Evolutionary conservation across 805 yeast species (phyloP), one percentile per base, ranked within the genome.

Genomic region (Starmerella khaoyaiensis): DNA sequence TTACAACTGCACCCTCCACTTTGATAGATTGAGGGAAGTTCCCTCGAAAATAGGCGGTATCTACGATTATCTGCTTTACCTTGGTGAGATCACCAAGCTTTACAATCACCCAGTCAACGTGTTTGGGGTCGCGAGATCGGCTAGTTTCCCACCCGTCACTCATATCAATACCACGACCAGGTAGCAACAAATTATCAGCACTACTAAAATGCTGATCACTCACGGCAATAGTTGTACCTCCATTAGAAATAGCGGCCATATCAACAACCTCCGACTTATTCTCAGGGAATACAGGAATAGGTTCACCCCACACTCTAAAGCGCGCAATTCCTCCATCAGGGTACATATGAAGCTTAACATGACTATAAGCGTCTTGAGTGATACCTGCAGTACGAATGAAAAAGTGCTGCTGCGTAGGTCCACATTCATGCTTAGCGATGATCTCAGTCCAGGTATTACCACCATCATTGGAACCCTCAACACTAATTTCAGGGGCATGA

Each of bases 271-370:
- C 57, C 22, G 58, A 41, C 17, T 50, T 44, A 46, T 69, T 74
- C 26, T 55, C 55, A 10, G 82, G 74, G 36, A 69, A 60, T 29
- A 76, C 68, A n/a, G 94, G 84, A 6, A 72, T 64, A 9, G 86
- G 94, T 27, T 68, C 63, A 16, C 97, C 98, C 56, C 79, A 87
- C 33, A 83, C 66, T 56, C 94, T 71, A 66, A 87, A 86, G 47
- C 98, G 71, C 8, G 96, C 94, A 60, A 87, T 86, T 20, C 98
- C 98, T 36, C 98, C 98, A 58, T 87, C 97, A 19, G 98, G 97
- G 60, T 79, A 87, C 94, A 83, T 84, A 62, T 75, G 76, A 55
- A 87, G 68, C 51, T 86, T 71, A 27, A 77, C 78, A 55, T 83
- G 90, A 21, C 90, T 80, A 62, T 71, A 87, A 26, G 69, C 68